Base-by-base conservation (phyloP, 805 yeast species). In the Saccharomycopsis fodiens region DNA sequence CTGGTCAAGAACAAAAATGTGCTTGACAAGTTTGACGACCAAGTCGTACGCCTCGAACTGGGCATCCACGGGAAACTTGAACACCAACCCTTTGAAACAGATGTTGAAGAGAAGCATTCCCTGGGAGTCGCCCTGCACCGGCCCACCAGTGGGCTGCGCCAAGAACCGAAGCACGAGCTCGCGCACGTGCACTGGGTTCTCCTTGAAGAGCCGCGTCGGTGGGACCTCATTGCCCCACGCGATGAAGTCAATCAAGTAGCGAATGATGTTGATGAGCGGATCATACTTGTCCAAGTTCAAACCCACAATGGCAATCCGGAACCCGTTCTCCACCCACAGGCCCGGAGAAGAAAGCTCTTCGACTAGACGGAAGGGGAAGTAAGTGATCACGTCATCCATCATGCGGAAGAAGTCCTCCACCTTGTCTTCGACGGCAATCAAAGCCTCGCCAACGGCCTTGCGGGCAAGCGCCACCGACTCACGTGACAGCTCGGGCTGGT, bases 381-480 rank as follows among this genome's bases (percentile, higher is more conserved):
- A 85, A 82, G 83, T 82, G 43, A 88, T 63, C 42, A 86, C 67
- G 58, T 87, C 95, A 51, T 74, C 69, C 65, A 82, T 70, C 83
- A 86, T 80, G 51, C 89, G 69, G 71, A 81, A 85, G 59, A 81
- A 89, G 65, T 89, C 96, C 63, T 91, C 96, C 39, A 88, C 69
- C 25, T 85, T 70, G 60, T 87, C 95, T 3, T 85, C 53, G 30
- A 47, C 35, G 4, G 32, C 12, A 3, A 79, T 42, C 36, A 50
- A 41, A 29, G 30, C 39, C 17, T 36, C 44, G 12, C 30, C 22
- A 6, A 45, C n/a, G n/a, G 19, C 31, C 8, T 29, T 40, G 13
- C 42, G 16, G 15, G 41, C 44, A 15, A 8, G 15, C 4, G 41
- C 42, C 1, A 27, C 12, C 16, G 4, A 8, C 13, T 39, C 47